Conservation (phyloP, 495 filamentous ascomycete species). For the Tuber microsphaerosporum region DNA sequence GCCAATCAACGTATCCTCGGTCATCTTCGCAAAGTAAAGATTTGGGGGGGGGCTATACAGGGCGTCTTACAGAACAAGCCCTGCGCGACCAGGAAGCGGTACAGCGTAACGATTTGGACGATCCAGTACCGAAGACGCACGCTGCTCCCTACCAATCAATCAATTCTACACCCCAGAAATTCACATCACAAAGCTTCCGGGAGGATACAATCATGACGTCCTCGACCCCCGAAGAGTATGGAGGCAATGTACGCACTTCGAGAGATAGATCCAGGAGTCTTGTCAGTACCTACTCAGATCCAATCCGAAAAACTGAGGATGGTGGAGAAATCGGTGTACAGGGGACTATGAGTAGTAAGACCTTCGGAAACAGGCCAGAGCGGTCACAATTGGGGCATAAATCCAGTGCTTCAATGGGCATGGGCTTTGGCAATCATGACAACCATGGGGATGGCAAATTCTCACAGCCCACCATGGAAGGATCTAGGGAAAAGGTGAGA, state of each 20-base stretch:
- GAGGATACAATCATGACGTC: not conserved
- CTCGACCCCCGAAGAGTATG: not conserved
- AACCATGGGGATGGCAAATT: not conserved
- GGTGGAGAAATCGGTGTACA: not conserved
- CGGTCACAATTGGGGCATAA: not conserved
- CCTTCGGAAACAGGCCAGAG: not conserved
- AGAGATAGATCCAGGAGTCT: not conserved
- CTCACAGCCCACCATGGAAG: not conserved
- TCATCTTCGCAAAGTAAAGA: not conserved
- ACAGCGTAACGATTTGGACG: not conserved
- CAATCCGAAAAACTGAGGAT: not conserved
- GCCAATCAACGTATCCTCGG: not conserved
- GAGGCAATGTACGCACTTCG: not conserved
- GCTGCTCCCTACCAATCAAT: not conserved
- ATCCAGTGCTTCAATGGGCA: not conserved
- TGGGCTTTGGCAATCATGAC: not conserved
- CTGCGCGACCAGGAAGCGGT: not conserved
- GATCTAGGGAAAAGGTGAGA: not conserved
- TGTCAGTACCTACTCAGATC: not conserved
- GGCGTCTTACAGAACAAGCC: not conserved
- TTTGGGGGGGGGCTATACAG: not conserved
- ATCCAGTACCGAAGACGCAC: not conserved
- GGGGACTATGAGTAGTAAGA: not conserved
- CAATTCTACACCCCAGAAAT: not conserved
- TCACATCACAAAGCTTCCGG: not conserved